Base-by-base conservation (phyloP, 495 filamentous ascomycete genomes). In the Antarctomyces pellizariae region DNA sequence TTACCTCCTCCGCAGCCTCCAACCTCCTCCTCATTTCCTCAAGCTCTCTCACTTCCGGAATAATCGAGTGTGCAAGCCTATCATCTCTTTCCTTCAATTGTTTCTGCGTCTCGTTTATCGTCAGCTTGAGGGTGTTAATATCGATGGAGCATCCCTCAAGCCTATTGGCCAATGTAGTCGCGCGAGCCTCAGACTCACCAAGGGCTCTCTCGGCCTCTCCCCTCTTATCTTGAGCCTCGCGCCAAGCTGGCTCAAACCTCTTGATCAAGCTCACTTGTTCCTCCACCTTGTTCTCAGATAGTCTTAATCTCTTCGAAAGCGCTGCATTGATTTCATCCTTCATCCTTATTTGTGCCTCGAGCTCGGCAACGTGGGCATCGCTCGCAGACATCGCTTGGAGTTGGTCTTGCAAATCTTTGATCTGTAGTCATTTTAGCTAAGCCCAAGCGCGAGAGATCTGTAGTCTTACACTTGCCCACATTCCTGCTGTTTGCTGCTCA, bases 201-300 rank as follows among this genome's bases (percentile, higher is more conserved):
- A 21, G 17, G 4, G 37, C 34, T 10, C 31, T 19, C 18, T 40
- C 30, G 13, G 31, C 35, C 12, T 29, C 16, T 13, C 25, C 37
- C 13, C 35, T 31, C 0, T 43, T 37, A 25, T 43, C 36, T 3
- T 39, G 29, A 15, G 40, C 40, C n/a, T 35, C 36, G 32, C 32
- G 40, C 15, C 31, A 43, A 12, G 34, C 37, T 1, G 37, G 37
- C 15, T 37, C 31, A 11, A 43, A 35, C 1, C 24, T 17, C 10
- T 13, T 15, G 11, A 43, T 29, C 15, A 31, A 31, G 9, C 16
- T 22, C 24, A 34, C 28, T 7, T 25, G 22, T 15, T 37, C 37
- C 15, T 32, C 4, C 18, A 25, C 25, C 8, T 31, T 24, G 3
- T 13, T 13, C 21, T 37, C 29, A 5, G 38, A 26, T 8, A 16